Evolutionary conservation across 495 filamentous ascomycete genomes (phyloP).

Genomic region (Talaromyces proteolyticus): DNA sequence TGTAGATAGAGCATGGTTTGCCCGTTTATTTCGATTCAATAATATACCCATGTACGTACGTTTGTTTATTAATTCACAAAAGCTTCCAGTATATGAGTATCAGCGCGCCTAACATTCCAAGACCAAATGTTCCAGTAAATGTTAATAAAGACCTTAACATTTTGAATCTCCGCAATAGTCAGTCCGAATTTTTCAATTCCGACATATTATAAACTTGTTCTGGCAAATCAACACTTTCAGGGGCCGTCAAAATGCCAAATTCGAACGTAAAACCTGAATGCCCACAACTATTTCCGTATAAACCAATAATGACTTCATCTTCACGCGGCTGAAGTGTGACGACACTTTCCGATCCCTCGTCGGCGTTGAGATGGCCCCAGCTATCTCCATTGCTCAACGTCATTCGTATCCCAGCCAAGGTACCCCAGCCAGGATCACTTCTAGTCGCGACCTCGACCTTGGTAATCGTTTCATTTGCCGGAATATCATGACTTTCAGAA

Average conservation of each 20-base stretch:
- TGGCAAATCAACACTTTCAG: conserved; percentile 25
- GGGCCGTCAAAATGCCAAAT: conserved; percentile 39
- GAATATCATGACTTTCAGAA: conserved; percentile 19
- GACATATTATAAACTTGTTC: conserved; percentile 22
- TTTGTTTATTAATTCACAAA: no score
- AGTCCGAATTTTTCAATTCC: not conserved
- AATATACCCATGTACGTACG: not conserved
- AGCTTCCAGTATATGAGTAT: no score
- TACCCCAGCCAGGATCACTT: conserved; percentile 6
- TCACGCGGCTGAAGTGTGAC: conserved; percentile 15
- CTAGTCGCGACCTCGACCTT: conserved; percentile 18
- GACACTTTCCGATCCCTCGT: conserved; percentile 4
- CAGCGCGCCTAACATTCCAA: no score
- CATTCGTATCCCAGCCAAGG: conserved; percentile 27
- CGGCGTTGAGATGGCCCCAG: conserved; percentile 23
- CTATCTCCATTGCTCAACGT: conserved; percentile 24
- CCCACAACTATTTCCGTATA: conserved; percentile 26
- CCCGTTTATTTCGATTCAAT: not conserved
- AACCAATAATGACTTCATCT: conserved; percentile 32
- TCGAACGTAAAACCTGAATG: conserved; percentile 10
- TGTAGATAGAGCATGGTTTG: not conserved
- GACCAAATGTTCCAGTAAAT: no score
- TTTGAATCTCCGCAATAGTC: no score
- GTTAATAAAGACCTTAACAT: no score
- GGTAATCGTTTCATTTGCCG: conserved; percentile 18